Base-by-base conservation (phyloP, 2,329 filamentous ascomycete genomes). In the Xylariomycetidae sp. region DNA sequence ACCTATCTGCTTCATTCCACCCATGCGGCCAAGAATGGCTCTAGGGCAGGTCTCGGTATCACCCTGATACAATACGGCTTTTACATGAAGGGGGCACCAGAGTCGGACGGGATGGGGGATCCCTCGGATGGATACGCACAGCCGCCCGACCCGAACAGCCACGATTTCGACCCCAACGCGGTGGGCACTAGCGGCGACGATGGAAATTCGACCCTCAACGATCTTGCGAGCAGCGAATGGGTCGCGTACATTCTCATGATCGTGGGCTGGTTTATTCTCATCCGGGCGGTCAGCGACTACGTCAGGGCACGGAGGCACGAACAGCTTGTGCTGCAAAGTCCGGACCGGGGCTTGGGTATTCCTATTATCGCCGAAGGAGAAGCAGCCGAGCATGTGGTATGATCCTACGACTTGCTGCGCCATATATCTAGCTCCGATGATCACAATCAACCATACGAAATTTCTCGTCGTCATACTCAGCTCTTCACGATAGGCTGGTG, bases 1-100 rank as follows among this genome's bases (percentile, higher is more conserved):
- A 96, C 92, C 18, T 98, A 98, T 59, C 85, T 98, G 37, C 75
- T 98, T 3, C 92, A 98, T 70, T 96, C 92, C 19, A 95, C 90
- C 6, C 92, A 98, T 60, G 92, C 92, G 4, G 92, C 92, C 50
- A 98, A 98, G 67, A 95, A 98, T 57, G 92, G 92, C 31, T 95
- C 89, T 28, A 84, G 87, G 53, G 89, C 90, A 32, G 92, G 92
- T 34, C 80, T 98, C 31, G 92, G 92, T 40, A 86, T 98, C 48
- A 95, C 89, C 0, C 74, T 98, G 9, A 88, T 98, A 29, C 90
- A 96, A 59, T 96, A 93, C 54, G 92, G 92, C 19, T 96, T 98
- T 61, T 88, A 87, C 49, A 93, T 96, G 85, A 92, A 88, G 56
- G 76, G 75, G 28, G 65, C 70, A 19, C 64, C 66, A 19, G 55